Evolutionary conservation across 2,329 filamentous ascomycete genomes (phyloP).

Genomic region (Exophiala sp.): DNA sequence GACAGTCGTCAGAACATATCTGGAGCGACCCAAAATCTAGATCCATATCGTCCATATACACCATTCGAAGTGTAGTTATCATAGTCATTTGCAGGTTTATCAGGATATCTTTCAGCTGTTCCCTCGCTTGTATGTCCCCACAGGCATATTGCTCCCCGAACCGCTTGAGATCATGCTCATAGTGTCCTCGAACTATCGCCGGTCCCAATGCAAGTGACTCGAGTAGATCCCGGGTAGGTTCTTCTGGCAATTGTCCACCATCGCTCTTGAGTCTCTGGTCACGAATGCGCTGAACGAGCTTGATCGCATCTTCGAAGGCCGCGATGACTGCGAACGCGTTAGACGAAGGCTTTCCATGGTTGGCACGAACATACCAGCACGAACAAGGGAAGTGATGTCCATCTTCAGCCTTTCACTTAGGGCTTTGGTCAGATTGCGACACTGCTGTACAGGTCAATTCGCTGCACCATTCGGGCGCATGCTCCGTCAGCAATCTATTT

Average conservation of each 20-base stretch:
- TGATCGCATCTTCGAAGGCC: slow-evolving; percentile 33
- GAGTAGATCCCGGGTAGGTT: slow-evolving; percentile 31
- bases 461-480: slow-evolving; percentile 1
- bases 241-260: slow-evolving; percentile 14
- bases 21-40: slow-evolving; percentile 35
- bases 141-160: slow-evolving; percentile 36
- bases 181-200: slow-evolving; percentile 36
- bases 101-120: slow-evolving; percentile 40
- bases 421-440: background rate
- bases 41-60: slow-evolving; percentile 32
- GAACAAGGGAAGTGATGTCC: slow-evolving; percentile 24
- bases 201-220: slow-evolving; percentile 36
- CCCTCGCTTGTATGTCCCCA: slow-evolving; percentile 37
- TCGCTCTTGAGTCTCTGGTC: slow-evolving; percentile 13
- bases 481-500: background rate
- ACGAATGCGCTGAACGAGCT: slow-evolving; percentile 32
- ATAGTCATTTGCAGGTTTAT: slow-evolving; percentile 37
- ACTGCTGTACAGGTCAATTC: slow-evolving; percentile 8
- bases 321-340: slow-evolving; percentile 29
- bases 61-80: slow-evolving; percentile 33
- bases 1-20: slow-evolving; percentile 36
- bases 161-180: slow-evolving; percentile 33
- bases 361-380: slow-evolving; percentile 14
- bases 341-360: background rate
- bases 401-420: slow-evolving; percentile 6